Evolutionary conservation across 179 eudicot genomes (phyloP).

Genomic region (Vitellaria paradoxa): DNA sequence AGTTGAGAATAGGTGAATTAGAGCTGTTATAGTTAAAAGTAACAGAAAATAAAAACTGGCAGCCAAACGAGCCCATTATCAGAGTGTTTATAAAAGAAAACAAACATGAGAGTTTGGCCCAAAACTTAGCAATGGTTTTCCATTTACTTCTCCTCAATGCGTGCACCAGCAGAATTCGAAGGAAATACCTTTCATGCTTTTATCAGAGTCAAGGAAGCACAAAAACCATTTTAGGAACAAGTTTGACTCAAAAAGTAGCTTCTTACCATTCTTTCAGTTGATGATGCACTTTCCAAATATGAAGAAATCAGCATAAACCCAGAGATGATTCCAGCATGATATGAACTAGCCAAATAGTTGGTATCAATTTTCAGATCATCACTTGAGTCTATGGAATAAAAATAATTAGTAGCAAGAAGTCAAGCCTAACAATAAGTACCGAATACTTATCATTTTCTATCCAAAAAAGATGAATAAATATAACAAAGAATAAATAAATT

Average conservation of each 20-base stretch:
- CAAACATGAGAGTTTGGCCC: background rate
- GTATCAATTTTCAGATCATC: slow-evolving; percentile 53
- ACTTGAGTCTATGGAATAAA: slow-evolving; percentile 35
- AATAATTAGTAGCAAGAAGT: background rate
- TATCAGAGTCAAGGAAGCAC: no score
- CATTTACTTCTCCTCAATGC: background rate
- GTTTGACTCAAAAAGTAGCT: background rate
- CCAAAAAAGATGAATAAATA: background rate
- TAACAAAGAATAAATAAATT: background rate
- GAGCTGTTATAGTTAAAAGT: no score
- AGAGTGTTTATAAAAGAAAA: background rate
- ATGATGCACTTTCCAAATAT: slow-evolving; percentile 47
- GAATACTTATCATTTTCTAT: background rate
- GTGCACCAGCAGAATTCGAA: background rate
- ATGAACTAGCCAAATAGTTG: slow-evolving; percentile 71
- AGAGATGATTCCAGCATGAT: slow-evolving; percentile 83
- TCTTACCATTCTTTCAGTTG: slow-evolving; percentile 56
- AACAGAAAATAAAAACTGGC: background rate
- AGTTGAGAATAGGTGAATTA: no score
- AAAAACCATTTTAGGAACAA: background rate
- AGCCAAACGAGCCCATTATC: background rate
- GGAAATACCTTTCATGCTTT: no score
- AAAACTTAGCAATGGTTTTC: slow-evolving; percentile 1
- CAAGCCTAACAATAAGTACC: background rate
- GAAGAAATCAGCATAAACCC: slow-evolving; percentile 73